These are phyloP conservation scores for Picea abies DNA, from an alignment of 83 land plant genomes.

Conservation along the genomic window DNA sequence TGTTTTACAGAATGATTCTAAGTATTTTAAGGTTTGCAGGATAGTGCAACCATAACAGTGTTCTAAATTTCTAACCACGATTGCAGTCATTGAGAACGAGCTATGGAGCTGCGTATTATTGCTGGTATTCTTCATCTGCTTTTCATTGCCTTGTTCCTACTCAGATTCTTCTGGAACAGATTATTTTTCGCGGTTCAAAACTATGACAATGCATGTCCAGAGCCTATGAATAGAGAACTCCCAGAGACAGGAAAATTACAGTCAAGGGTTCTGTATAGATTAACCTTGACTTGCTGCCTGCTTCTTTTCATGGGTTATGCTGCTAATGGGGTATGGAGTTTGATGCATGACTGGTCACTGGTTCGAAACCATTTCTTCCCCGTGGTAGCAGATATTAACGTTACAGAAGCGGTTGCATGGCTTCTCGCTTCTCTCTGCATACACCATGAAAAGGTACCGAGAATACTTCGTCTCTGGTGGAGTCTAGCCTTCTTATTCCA, in stretches of 20 bases:
- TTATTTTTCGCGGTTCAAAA: neutral
- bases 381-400: neutral
- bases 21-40: no score
- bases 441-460: neutral
- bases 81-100: no score
- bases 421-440: constrained; percentile 7
- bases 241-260: neutral
- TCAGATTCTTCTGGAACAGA: neutral
- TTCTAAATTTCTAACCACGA: no score
- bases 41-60: no score
- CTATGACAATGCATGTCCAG: neutral
- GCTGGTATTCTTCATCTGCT: neutral
- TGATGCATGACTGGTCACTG: neutral
- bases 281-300: constrained; percentile 12
- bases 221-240: neutral
- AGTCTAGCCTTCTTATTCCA: constrained; percentile 6
- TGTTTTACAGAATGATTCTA: no score
- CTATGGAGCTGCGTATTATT: neutral
- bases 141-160: neutral
- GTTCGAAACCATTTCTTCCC: neutral
- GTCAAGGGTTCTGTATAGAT: neutral
- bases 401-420: constrained; percentile 14
- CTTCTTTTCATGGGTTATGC: constrained; percentile 10
- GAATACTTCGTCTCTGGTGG: constrained; percentile 8
- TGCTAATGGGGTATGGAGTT: neutral